Percentiles rank a stretch among this genome's conserved stretches.
Conservation (phyloP, 305 asterid species). For the Fraxinus albicans region DNA sequence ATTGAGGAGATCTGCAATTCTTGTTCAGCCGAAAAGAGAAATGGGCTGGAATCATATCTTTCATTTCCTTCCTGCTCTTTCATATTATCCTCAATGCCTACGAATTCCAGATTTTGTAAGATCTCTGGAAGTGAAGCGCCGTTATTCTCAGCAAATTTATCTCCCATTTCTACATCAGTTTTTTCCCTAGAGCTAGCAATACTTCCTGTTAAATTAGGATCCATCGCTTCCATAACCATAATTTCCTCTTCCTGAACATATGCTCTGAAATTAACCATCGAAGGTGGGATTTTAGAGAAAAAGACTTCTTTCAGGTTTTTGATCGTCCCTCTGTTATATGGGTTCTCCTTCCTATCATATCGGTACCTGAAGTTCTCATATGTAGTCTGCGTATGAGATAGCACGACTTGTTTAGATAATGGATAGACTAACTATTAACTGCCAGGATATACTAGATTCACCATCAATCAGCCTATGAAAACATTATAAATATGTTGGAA, state of each 20-base stretch:
- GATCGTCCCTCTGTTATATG: slow-evolving; percentile 68
- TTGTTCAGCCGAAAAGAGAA: slow-evolving; percentile 13
- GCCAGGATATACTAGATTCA: slow-evolving; percentile 5
- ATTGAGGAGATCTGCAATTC: slow-evolving; percentile 18
- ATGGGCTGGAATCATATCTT: slow-evolving; percentile 23
- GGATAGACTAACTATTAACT: neutral
- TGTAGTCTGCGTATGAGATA: slow-evolving; percentile 60
- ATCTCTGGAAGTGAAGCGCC: slow-evolving; percentile 60
- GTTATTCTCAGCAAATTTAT: slow-evolving; percentile 38
- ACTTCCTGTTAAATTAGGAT: slow-evolving; percentile 36
- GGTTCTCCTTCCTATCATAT: slow-evolving; percentile 73
- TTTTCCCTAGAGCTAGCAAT: slow-evolving; percentile 55
- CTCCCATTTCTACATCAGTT: slow-evolving; percentile 73
- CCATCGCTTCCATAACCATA: slow-evolving; percentile 36
- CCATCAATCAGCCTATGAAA: slow-evolving; percentile 4
- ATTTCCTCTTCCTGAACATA: slow-evolving; percentile 53
- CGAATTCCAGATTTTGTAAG: slow-evolving; percentile 50
- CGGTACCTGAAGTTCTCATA: slow-evolving; percentile 83
- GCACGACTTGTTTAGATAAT: neutral
- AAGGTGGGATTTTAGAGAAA: slow-evolving; percentile 68
- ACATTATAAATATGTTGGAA: neutral
- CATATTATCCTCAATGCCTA: slow-evolving; percentile 47
- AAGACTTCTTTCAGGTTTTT: slow-evolving; percentile 67
- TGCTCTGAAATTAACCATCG: slow-evolving; percentile 64
- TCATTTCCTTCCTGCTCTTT: slow-evolving; percentile 45